Evolutionary conservation across 2,329 filamentous ascomycete species (phyloP), one percentile per base, ranked within the genome.

Genomic region (Neofusicoccum kwambonambiense): DNA sequence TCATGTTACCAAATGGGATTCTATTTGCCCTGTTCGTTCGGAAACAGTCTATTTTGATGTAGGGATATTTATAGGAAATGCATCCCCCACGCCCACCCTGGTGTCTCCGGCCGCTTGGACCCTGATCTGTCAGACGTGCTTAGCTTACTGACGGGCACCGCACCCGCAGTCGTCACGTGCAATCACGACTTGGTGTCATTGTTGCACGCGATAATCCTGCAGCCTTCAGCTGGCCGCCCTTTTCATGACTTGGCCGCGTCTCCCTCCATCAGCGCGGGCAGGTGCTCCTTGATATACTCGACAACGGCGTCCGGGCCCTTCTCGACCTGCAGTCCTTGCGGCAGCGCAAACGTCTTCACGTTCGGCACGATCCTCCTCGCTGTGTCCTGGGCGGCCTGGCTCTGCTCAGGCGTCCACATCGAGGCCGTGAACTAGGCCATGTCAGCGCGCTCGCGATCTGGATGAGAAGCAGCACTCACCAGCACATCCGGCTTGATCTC

Each of bases 371-470:
- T 76, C 1, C 74, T 71, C 65, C 76, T 75, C 1, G 83, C 83
- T 37, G 81, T 80, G 1, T 72, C 68, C 27, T 79, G 74, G 31
- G 85, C 84, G 66, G 79, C 71, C 6, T 75, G 69, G 27, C 78
- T 79, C 71, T 86, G 77, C 67, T 85, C 82, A 0, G 78, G 70
- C 37, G 81, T 80, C 83, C 84, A 86, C 83, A 86, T 86, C 3
- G 83, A 89, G 2, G 87, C 87, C 60, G 83, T 86, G 77, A 87
- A 88, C 84, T 88, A 65, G 64, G 31, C 12, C 13, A 13, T 8
- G n/a, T 60, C 42, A 60, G 56, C 42, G 19, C 52, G 4, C 11
- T 4, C 31, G 37, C 9, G 31, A 39, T 60, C 42, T 12, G 19
- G 15, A 27, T 4, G 3, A 12, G 9, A 31, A 13, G 39, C 11